Base-by-base conservation (phyloP, 257 asterid species). In the Fraxinus anomala region DNA sequence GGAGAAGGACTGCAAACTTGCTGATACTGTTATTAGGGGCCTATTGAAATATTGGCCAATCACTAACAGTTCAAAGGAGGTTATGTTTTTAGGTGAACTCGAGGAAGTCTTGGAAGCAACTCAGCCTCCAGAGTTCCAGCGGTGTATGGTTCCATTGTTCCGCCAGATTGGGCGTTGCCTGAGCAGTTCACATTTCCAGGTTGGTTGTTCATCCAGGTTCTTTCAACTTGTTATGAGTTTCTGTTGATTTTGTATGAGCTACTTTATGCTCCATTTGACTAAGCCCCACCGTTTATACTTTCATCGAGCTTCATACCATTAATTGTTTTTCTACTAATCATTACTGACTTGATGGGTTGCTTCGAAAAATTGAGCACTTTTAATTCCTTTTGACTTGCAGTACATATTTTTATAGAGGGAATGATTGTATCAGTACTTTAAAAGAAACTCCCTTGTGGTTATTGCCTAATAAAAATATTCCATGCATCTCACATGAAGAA, bases 91-190 rank as follows among this genome's bases (percentile, higher is more conserved):
- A 67, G 92, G 92, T 79, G 96, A 91, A 89, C 89, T 91, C 6
- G 96, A 91, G 87, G 96, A 89, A 86, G 96, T 91, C 67, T 78
- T 91, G 75, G 96, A 91, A 87, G 94, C 94, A n/a, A 91, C 94
- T 78, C 97, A 91, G 84, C 83, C 85, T 54, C 92, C 94, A 0
- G 97, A 91, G 80, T 91, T 91, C 79, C 97, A 88, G 83, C 92
- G 97, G 10, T 89, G 94, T 74, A 91, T 91, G 97, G 94, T 89
- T 73, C 94, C 97, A 72, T 86, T 91, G 85, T 89, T 91, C 81
- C 91, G 84, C 21, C 89, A 86, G 84, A 85, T 91, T 80, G 85
- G 81, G 72, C 91, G 81, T 36, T 91, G 94, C 85, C 75, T 91
- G 82, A 87, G 94, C 86, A 88, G 97, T 82, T 91, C 97, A 34